Evolutionary conservation across 2,329 filamentous ascomycete species (phyloP).

Genomic region (Ophiocordyceps australis): DNA sequence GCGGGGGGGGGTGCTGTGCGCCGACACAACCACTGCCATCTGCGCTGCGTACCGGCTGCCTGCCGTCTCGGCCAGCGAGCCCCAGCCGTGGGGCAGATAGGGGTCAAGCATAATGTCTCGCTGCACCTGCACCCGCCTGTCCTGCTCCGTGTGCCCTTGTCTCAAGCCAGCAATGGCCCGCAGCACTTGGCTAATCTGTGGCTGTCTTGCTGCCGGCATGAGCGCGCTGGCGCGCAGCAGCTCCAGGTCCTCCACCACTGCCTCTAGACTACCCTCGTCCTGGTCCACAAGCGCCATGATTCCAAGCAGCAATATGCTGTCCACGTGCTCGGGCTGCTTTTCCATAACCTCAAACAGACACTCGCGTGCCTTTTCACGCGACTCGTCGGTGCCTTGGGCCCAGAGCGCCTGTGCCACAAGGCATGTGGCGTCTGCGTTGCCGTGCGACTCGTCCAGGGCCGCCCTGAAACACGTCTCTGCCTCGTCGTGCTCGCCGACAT

Average conservation of each 20-base stretch:
- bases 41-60: slow-evolving; percentile 40
- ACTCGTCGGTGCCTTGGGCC: slow-evolving; percentile 64
- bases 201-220: slow-evolving; percentile 44
- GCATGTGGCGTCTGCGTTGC: slow-evolving; percentile 70
- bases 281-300: slow-evolving; percentile 68
- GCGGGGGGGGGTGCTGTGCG: slow-evolving; percentile 53
- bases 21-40: slow-evolving; percentile 69
- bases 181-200: slow-evolving; percentile 55
- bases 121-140: slow-evolving; percentile 46
- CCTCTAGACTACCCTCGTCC: slow-evolving; percentile 62
- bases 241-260: slow-evolving; percentile 63
- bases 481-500: slow-evolving; percentile 41
- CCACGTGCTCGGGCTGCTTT: slow-evolving; percentile 54
- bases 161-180: slow-evolving; percentile 50
- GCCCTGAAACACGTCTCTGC: slow-evolving; percentile 66
- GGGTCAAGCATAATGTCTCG: slow-evolving; percentile 69
- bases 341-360: slow-evolving; percentile 70
- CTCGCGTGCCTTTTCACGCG: slow-evolving; percentile 58
- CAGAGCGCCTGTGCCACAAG: slow-evolving; percentile 82
- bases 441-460: slow-evolving; percentile 58
- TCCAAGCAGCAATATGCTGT: slow-evolving; percentile 64
- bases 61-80: slow-evolving; percentile 44
- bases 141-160: slow-evolving; percentile 25
- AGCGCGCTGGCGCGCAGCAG: slow-evolving; percentile 49
- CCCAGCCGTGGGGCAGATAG: slow-evolving; percentile 65